Evolutionary conservation across 257 asterid genomes (phyloP).

Genomic region (Henckelia pumila): DNA sequence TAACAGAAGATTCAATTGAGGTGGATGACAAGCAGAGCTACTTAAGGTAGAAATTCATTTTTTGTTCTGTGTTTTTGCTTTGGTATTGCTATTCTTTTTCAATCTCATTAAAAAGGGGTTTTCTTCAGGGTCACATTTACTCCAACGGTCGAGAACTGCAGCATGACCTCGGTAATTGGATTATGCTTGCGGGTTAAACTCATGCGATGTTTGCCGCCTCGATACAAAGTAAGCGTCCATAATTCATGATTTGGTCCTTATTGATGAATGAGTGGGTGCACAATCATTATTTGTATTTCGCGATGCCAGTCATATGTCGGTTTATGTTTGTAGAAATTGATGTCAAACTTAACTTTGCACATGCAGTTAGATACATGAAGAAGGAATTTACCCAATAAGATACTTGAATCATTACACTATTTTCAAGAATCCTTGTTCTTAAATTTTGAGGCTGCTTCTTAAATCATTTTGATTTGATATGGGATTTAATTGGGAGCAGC

Average conservation of each 20-base stretch:
- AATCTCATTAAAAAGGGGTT: conserved; percentile 18
- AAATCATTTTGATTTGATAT: not conserved
- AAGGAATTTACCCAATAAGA: not conserved
- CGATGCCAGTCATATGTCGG: not conserved
- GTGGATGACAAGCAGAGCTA: conserved; percentile 68
- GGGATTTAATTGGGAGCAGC: not conserved
- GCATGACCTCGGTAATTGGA: conserved; percentile 89
- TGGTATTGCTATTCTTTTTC: conserved; percentile 1
- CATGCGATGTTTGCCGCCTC: conserved; percentile 80
- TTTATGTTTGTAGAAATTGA: not conserved
- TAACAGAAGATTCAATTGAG: conserved; percentile 83
- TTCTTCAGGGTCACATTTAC: conserved; percentile 82
- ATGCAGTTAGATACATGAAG: not conserved
- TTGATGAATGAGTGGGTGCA: conserved; percentile 5
- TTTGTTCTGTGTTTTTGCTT: conserved; percentile 9
- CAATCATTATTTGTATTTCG: not conserved
- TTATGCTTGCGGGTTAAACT: conserved; percentile 94
- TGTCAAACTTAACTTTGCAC: not conserved
- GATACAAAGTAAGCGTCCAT: conserved; percentile 58
- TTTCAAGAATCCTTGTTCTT: not conserved
- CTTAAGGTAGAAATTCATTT: conserved; percentile 53
- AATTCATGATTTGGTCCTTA: conserved; percentile 1
- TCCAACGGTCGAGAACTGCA: conserved; percentile 97
- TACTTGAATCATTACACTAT: not conserved
- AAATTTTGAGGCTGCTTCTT: not conserved